Evolutionary conservation across 1,284 basidiomycete genomes (phyloP), one percentile per base, ranked within the genome.

Genomic region (Pholiota adiposa): DNA sequence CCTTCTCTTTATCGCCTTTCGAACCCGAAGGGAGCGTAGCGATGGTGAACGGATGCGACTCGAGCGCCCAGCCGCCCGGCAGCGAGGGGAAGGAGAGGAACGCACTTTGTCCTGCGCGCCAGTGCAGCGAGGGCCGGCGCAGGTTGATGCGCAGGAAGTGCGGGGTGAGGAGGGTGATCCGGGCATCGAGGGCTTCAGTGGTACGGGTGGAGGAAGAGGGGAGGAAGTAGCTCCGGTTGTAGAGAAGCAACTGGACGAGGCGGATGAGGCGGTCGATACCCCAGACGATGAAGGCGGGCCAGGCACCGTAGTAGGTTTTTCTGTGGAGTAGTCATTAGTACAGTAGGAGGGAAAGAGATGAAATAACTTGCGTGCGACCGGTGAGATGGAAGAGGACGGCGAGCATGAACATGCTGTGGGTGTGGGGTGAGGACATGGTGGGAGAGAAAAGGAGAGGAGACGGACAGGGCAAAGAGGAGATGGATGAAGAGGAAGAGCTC

Each of bases 231-330:
- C 70, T 75, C 64, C 79, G 74, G 72, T 89, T 90, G 73, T 79
- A 78, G 34, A 80, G 61, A 49, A 84, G 63, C 5, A 89, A 69
- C 16, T 86, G 83, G 9, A 77, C 59, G 16, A 80, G 21, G 12
- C 87, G 83, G 56, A 87, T 65, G 38, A 82, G 58, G 25, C 88
- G 82, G 69, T 91, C 89, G 49, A 88, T 69, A 0, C 75, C 86
- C 88, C 88, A 92, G 33, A 90, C 69, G 64, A 88, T 72, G 72
- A 88, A 79, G 1, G 79, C 77, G 3, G 87, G 85, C 83, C 83
- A 85, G 27, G 84, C 66, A 63, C 81, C 82, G 59, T 73, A 70
- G 54, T 68, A 73, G 36, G 66, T 66, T 2, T 68, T 65, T 16
- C 60, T 68, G 54, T 21, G 3, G 36, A n/a, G 16, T 14, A 25